Base-by-base conservation (phyloP, 805 yeast species). In the Pichia phayaonensis region DNA sequence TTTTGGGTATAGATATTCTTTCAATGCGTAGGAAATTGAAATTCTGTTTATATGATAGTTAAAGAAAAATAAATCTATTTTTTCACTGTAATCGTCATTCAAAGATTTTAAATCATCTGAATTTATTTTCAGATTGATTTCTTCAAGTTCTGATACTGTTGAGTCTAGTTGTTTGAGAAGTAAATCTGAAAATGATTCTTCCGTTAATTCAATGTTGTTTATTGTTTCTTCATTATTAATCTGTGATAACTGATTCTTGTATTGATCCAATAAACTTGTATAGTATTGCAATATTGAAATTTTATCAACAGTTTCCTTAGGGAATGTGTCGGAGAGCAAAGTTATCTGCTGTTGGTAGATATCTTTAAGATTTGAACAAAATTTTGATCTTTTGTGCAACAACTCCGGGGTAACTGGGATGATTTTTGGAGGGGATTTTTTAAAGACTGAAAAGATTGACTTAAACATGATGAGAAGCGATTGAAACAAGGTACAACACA, bases 1-100 rank as follows among this genome's bases (percentile, higher is more conserved):
- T 18, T 45, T 50, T 15, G 53, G 42, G 34, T 54, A 50, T 23
- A 64, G 22, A 46, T 58, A 64, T 34, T 60, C 57, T 42, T 60
- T 56, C 15, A 64, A 44, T 27, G 58, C 55, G 48, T 51, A 64
- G 0, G 67, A 61, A 2, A 61, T 55, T 21, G 58, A 52, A 18
- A 64, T 59, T 41, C 68, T 50, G 20, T 55, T 52, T 18, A 39
- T 50, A 50, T 64, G 68, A 47, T 59, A 64, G 8, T 52, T 47
- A 8, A 51, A 50, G n/a, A 64, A 50, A 42, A 64, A 64, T 3
- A 21, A 6, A 44, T 64, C 62, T 13, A 63, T 56, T 7, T 42
- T 12, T 11, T 40, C 24, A 3, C 56, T 48, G 38, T 64, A 64
- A 48, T 59, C 44, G 6, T 46, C 22, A 36, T 57, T 55, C 12